Evolutionary conservation across 306 rosid genomes (phyloP).

Genomic region (Ochetophila trinervis): DNA sequence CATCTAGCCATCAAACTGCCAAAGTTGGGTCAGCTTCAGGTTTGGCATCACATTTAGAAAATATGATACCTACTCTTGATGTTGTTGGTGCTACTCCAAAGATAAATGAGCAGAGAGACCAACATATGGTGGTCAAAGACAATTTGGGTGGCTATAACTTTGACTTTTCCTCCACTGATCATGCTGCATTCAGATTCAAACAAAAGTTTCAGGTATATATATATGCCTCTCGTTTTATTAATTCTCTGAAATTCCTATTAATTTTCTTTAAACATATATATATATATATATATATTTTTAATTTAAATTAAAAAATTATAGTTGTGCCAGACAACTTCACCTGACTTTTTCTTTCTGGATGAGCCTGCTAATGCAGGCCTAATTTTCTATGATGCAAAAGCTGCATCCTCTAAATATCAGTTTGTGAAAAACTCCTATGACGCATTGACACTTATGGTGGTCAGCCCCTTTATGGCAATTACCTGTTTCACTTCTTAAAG

Average conservation of each 20-base stretch:
- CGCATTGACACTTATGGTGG: no score
- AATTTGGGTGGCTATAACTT: conserved; percentile 33
- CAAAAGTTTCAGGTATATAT: conserved; percentile 70
- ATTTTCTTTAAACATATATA: not conserved
- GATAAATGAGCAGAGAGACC: conserved; percentile 44
- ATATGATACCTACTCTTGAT: conserved; percentile 29
- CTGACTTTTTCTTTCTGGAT: no score
- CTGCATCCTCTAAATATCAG: no score
- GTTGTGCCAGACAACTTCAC: no score
- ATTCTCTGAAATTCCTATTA: not conserved
- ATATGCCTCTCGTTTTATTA: conserved; percentile 21
- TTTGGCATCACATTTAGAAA: conserved; percentile 33
- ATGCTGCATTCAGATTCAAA: conserved; percentile 42
- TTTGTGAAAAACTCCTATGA: no score
- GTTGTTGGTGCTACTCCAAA: conserved; percentile 26
- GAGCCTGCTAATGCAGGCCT: no score
- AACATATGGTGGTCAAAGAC: conserved; percentile 27
- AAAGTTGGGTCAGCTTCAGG: conserved; percentile 44
- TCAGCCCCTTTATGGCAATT: no score
- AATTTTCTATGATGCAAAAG: no score
- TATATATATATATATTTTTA: not conserved
- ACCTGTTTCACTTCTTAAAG: no score
- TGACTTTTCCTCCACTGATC: conserved; percentile 45
- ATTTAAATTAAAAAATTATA: not conserved
- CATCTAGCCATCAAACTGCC: conserved; percentile 37